A percentile compares a stretch with the other conserved stretches of the same genome.
These are phyloP conservation scores for Linum trigynum DNA, from an alignment of 345 rosid genomes.

Conservation along the genomic window DNA sequence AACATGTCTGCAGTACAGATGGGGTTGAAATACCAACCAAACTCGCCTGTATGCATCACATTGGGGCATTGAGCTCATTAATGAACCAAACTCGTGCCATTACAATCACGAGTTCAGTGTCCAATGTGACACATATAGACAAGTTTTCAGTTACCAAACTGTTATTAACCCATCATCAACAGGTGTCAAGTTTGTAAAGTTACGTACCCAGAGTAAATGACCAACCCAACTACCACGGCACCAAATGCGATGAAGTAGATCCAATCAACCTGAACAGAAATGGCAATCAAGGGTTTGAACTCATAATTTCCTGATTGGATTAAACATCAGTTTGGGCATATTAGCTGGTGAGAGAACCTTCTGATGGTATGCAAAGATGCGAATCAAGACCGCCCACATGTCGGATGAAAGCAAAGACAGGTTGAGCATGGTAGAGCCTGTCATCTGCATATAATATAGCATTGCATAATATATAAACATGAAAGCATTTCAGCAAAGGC, in stretches of 20 bases:
- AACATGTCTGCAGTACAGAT: no score
- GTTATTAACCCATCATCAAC: neutral
- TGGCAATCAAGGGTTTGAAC: neutral
- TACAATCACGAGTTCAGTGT: neutral
- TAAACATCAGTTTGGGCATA: neutral
- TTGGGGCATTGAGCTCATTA: no score
- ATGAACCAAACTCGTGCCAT: no score
- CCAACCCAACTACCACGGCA: slow-evolving; percentile 54
- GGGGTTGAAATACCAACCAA: neutral
- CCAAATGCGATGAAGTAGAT: slow-evolving; percentile 79
- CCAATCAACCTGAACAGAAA: slow-evolving; percentile 46
- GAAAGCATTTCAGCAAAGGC: neutral
- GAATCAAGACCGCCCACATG: slow-evolving; percentile 91
- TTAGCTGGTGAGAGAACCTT: slow-evolving; percentile 39
- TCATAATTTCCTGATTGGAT: neutral
- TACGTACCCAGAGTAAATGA: slow-evolving; percentile 57
- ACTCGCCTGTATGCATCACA: neutral
- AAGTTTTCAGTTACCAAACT: neutral
- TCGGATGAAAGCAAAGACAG: slow-evolving; percentile 85
- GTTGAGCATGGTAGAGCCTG: slow-evolving; percentile 83
- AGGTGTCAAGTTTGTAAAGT: neutral
- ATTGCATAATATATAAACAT: neutral
- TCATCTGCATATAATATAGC: slow-evolving; percentile 33
- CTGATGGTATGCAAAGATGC: slow-evolving; percentile 73
- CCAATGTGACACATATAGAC: neutral